A percentile compares a stretch with the other conserved stretches of the same genome.
Evolutionary conservation across 768 basidiomycete species (phyloP).

Genomic region (Auricularia sp.): DNA sequence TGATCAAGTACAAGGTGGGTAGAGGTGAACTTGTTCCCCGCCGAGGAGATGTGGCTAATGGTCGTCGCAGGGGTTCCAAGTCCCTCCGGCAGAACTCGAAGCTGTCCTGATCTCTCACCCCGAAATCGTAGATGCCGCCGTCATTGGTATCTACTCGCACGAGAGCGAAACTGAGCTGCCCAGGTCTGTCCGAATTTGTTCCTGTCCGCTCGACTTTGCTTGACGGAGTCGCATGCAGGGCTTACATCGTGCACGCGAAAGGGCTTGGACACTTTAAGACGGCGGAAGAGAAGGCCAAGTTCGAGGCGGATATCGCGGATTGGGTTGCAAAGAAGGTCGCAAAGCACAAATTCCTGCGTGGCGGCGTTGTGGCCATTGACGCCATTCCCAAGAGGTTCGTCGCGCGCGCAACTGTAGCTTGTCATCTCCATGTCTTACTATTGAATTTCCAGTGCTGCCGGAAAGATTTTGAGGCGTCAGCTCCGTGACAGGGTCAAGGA

Average conservation of each 20-base stretch:
- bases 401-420: not conserved
- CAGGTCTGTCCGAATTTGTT: conserved; percentile 30
- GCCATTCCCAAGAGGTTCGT: conserved; percentile 59
- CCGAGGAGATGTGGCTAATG: not conserved
- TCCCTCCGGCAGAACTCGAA: conserved; percentile 82
- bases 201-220: not conserved
- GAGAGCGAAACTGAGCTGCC: conserved; percentile 76
- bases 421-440: not conserved
- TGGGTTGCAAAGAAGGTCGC: conserved; percentile 69
- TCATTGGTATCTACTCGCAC: conserved; percentile 62
- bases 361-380: conserved; percentile 52
- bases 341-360: conserved; percentile 68
- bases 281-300: conserved; percentile 29
- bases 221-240: not conserved
- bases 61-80: conserved; percentile 47
- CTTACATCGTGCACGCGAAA: conserved; percentile 27
- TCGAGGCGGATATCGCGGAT: conserved; percentile 41
- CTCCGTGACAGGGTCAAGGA: conserved; percentile 57
- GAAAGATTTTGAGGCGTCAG: conserved; percentile 78
- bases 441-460: conserved; percentile 49
- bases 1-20: conserved; percentile 62
- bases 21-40: no score
- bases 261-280: conserved; percentile 14
- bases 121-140: conserved; percentile 67
- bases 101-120: conserved; percentile 64